Conservation (phyloP, 257 asterid genomes). For the Avicennia marina region DNA sequence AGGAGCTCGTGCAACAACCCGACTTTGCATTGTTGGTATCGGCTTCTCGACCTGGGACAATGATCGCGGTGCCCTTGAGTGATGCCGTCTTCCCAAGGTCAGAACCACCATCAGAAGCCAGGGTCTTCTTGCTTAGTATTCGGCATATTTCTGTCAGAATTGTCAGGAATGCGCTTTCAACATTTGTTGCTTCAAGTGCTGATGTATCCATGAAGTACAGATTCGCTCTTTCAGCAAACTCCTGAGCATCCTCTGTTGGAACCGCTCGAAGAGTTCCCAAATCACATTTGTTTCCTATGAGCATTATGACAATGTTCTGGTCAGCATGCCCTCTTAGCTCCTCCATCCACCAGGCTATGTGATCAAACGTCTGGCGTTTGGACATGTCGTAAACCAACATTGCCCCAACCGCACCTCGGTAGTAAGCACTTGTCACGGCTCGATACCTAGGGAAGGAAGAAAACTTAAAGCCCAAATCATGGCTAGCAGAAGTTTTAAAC, state of each 20-base stretch:
- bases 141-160: slow-evolving; percentile 38
- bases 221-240: slow-evolving; percentile 60
- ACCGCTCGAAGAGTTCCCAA: slow-evolving; percentile 56
- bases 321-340: slow-evolving; percentile 63
- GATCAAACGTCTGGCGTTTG: slow-evolving; percentile 59
- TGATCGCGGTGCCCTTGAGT: neutral
- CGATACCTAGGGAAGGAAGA: slow-evolving; percentile 47
- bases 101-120: slow-evolving; percentile 6
- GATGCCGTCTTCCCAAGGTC: neutral
- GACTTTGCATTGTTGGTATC: neutral
- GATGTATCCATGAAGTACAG: slow-evolving; percentile 65
- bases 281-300: slow-evolving; percentile 56
- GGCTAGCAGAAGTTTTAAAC: too few relatives aligned
- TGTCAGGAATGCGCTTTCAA: slow-evolving; percentile 45
- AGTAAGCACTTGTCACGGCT: slow-evolving; percentile 67
- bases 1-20: neutral
- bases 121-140: slow-evolving; percentile 47
- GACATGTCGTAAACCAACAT: slow-evolving; percentile 64
- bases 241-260: slow-evolving; percentile 61
- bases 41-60: neutral
- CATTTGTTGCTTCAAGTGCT: slow-evolving; percentile 57
- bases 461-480: too few relatives aligned
- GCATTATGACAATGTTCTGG: slow-evolving; percentile 62
- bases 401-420: slow-evolving; percentile 68
- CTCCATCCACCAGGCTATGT: slow-evolving; percentile 66